Evolutionary conservation across 441 rosid species (phyloP), one percentile per base, ranked within the genome.

Genomic region (California macrophylla): DNA sequence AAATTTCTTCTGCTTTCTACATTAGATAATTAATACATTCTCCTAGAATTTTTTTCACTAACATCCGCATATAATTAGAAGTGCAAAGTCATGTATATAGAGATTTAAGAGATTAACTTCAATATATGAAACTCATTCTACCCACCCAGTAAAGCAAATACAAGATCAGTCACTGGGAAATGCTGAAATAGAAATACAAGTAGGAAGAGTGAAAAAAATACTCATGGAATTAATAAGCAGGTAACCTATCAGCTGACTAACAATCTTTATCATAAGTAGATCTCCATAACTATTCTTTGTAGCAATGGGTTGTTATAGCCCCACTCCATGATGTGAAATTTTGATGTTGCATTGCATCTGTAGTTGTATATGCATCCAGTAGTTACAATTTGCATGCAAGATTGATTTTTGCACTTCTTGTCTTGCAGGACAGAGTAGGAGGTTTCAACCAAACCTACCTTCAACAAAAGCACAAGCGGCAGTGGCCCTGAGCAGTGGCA

Each of bases 391-490:
- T 47, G 56, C 56, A n/a, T 47, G 20, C 20, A 42, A 12, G 50
- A 42, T 47, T 47, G 21, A 47, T 47, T 9, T 47, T 36, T 47
- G 56, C 21, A 47, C 56, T 2, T 47, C 20, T 26, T 47, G 30
- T 10, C 74, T 58, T 77, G 50, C 82, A 93, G 98, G 98, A 76
- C 82, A 84, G 75, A 87, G 85, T 79, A 93, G 80, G 78, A 87
- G 91, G 71, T 84, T 91, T 83, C 96, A 89, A 71, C 91, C 96
- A 6, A 84, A 70, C 75, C 86, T 88, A 80, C 98, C 97, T 68
- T 76, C 84, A 64, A 86, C 92, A 63, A 91, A 85, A 76, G 95
- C 92, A 71, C 97, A 91, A 79, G 90, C 85, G 12, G 89, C 90
- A 34, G 96, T 91, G 56, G 87, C 96, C 69, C 85, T 90, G 78